Base-by-base conservation (phyloP, 352 stramenopile genomes). In the Phytopythium delawarense region DNA sequence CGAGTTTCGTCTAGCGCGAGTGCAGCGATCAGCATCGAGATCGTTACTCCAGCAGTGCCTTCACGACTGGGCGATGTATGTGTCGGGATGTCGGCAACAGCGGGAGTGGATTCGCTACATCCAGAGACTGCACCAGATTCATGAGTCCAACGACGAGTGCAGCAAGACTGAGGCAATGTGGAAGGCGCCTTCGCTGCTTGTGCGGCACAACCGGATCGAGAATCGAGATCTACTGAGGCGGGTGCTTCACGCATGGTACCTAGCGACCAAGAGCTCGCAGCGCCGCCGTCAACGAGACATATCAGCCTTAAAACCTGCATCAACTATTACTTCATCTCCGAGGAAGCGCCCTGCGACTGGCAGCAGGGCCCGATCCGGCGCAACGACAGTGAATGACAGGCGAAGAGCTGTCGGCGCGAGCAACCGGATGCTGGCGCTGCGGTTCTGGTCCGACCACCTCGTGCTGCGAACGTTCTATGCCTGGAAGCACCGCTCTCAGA, bases 21-120 rank as follows among this genome's bases (percentile, higher is more conserved):
- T 15, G 35, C 53, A 59, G 34, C 53, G 53, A 4, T 7, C 45
- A 25, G 35, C 11, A 18, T 50, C 13, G 23, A 59, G 37, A 50
- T 28, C 21, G 18, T 13, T 59, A 6, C 53, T 59, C 25, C 39
- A 32, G 25, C 6, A 59, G 18, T 37, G n/a, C 15, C 15, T 59
- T 7, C 34, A 18, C 28, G 37, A 49, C 5, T 59, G 53, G 53
- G 21, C 6, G 13, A 21, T 15, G 9, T 50, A 59, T 28, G 40
- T 21, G 7, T 2, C 53, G 18, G 53, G 11, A 6, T 59, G 53
- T 23, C 21, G 37, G n/a, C 53, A 49, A 9, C 34, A 59, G 15
- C 53, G 53, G 18, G 21, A 59, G 35, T 59, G 53, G 53, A 37
- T 59, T 23, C 53, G 37, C 37, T 59, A 59, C 23, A 39, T 50